Evolutionary conservation across 2,329 filamentous ascomycete genomes (phyloP), one percentile per base, ranked within the genome.

Genomic region (Fusarium buxicola): DNA sequence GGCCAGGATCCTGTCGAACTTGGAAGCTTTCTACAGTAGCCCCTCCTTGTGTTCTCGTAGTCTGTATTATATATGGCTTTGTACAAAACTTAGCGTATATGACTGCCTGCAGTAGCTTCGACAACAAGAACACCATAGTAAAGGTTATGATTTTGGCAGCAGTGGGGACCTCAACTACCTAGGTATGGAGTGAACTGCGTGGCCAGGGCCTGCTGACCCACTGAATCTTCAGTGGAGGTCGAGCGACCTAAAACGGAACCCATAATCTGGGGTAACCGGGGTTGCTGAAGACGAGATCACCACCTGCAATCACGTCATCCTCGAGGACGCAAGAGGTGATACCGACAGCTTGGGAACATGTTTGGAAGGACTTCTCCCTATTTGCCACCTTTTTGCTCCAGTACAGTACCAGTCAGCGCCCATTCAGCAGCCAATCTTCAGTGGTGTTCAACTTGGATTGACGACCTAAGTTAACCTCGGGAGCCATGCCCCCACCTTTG

Each of bases 301-400:
- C 40, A 58, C 49, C 52, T 59, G 30, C 52, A 36, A 69, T 61
- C 66, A 68, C 66, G 65, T 44, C 66, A 69, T 69, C 15, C 40
- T 39, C 44, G 40, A 35, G 12, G 53, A 43, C 45, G 47, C 38
- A 24, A 35, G 40, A 18, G 8, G 52, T 30, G 45, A 46, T 57
- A 39, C 57, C 48, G 47, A 49, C 21, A 36, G 60, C 41, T 36
- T 51, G 56, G 52, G 45, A 59, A 38, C 38, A 55, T 11, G 36
- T 55, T 45, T 55, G 16, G 41, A 32, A 40, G 16, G 30, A 25
- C 21, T 15, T 38, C 18, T 36, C 43, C 21, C 36, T 39, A 51
- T 65, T 50, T 60, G 58, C 31, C 46, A 31, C 30, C 28, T 38
- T 35, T 45, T 21, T n/a, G 24, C 16, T 49, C 45, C 15, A 38